Evolutionary conservation across 2,329 filamentous ascomycete species (phyloP).

Genomic region (Ceratocystiopsis sp.): DNA sequence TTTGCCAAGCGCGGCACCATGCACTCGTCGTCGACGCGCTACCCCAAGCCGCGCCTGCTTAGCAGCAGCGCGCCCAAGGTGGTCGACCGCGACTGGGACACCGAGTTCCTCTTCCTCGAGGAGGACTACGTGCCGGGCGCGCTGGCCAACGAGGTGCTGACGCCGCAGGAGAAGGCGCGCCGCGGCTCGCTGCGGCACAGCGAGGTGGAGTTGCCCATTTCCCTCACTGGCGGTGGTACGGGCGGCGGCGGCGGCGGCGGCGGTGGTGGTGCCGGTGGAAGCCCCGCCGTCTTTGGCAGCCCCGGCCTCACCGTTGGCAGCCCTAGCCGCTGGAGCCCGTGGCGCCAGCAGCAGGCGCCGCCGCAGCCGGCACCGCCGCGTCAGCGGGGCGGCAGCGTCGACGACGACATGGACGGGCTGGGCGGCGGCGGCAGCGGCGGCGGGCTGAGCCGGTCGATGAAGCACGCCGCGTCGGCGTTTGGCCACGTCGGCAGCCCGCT

Average conservation of each 20-base stretch:
- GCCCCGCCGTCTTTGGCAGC: conserved; percentile 33
- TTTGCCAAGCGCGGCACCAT: conserved; percentile 49
- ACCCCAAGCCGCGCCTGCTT: conserved; percentile 50
- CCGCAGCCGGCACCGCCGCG: too few species aligned
- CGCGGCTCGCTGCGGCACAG: conserved; percentile 38
- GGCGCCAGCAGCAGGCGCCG: conserved; percentile 20
- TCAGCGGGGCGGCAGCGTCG: conserved; percentile 9
- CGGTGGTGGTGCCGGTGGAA: conserved; percentile 15
- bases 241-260: conserved; percentile 20
- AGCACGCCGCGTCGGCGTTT: conserved; percentile 36
- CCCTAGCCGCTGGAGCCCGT: conserved; percentile 43
- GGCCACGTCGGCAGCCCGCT: conserved; percentile 50
- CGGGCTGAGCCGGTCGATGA: conserved; percentile 18
- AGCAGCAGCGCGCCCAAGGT: conserved; percentile 42
- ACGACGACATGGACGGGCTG: conserved; percentile 25
- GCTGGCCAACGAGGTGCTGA: conserved; percentile 44
- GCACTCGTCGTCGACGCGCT: conserved; percentile 42
- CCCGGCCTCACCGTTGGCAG: conserved; percentile 33
- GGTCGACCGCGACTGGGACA: conserved; percentile 47
- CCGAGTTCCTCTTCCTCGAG: conserved; percentile 58
- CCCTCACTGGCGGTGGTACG: too few species aligned
- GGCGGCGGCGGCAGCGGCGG: conserved; percentile 2
- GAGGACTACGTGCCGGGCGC: conserved; percentile 74
- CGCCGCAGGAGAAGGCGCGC: conserved; percentile 49
- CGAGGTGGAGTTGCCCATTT: conserved; percentile 17